phyloP scores from a whole-genome alignment of 345 rosid genomes.

The Acer saccharum region DNA sequence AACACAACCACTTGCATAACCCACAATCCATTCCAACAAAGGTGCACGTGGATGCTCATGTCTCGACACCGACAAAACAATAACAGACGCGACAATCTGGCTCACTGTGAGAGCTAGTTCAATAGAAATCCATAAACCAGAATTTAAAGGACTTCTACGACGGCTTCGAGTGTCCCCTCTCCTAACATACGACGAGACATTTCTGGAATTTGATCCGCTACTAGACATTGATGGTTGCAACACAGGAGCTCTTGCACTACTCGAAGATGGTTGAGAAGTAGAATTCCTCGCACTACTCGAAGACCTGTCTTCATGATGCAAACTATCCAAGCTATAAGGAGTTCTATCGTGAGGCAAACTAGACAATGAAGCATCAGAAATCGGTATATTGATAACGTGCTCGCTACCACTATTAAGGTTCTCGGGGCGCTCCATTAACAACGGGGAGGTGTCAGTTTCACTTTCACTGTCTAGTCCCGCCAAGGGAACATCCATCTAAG shows the following conservation, averaged over 20 bases:
- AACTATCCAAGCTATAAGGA: conserved; percentile 52
- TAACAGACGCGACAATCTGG: conserved; percentile 82
- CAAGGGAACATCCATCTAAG: conserved; percentile 82
- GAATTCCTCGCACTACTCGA: conserved; percentile 37
- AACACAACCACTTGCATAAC: conserved; percentile 88
- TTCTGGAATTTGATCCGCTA: conserved; percentile 56
- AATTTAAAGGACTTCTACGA: conserved; percentile 88
- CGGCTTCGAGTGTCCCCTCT: conserved; percentile 63
- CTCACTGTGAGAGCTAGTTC: conserved; percentile 80
- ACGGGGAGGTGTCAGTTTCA: conserved; percentile 45
- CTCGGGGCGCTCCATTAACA: conserved; percentile 77
- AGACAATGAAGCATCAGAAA: conserved; percentile 47
- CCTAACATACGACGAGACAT: conserved; percentile 35
- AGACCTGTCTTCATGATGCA: conserved; percentile 55
- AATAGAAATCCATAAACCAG: conserved; percentile 91
- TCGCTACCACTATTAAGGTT: conserved; percentile 40
- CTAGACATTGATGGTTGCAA: conserved; percentile 53
- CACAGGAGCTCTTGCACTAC: conserved; percentile 33
- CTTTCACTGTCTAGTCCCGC: conserved; percentile 48
- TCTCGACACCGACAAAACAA: conserved; percentile 76
- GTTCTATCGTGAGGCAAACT: conserved; percentile 53
- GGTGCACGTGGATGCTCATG: conserved; percentile 83
- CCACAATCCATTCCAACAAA: conserved; percentile 81
- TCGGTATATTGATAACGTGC: conserved; percentile 66
- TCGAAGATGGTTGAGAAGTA: conserved; percentile 44